These are phyloP conservation scores for Podosphaera xanthii DNA, from an alignment of 2,329 filamentous ascomycete genomes.

Conservation along the genomic window DNA sequence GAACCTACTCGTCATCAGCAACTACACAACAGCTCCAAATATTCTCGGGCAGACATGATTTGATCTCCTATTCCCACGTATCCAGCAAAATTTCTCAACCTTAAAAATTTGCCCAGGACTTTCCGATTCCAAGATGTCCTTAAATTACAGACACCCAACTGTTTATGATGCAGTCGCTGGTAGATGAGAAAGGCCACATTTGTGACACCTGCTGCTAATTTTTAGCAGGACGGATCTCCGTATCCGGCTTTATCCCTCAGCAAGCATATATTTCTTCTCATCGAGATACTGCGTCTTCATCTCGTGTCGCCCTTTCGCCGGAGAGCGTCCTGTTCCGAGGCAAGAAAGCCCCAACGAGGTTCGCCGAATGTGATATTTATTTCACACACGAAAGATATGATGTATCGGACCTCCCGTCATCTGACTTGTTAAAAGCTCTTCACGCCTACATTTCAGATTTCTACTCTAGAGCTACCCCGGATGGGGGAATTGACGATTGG, in stretches of 20 bases:
- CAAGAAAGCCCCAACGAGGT: constrained; percentile 39
- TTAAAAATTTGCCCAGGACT: background rate
- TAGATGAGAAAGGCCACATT: constrained; percentile 14
- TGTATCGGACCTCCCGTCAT: constrained; percentile 34
- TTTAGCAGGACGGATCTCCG: constrained; percentile 19
- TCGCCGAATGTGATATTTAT: constrained; percentile 50
- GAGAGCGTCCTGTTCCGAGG: constrained; percentile 50
- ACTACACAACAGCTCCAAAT: no score
- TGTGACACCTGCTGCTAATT: constrained; percentile 3
- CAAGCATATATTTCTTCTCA: constrained; percentile 9
- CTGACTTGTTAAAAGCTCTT: constrained; percentile 44
- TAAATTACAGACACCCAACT: constrained; percentile 22
- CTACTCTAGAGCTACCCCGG: constrained; percentile 23
- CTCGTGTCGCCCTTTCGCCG: constrained; percentile 27
- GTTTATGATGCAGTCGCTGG: constrained; percentile 56
- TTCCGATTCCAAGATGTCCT: background rate
- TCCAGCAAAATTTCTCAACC: no score
- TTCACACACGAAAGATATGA: constrained; percentile 36
- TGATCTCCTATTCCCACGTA: no score
- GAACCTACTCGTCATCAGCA: no score
- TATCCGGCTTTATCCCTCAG: constrained; percentile 20
- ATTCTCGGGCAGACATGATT: no score
- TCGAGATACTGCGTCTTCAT: constrained; percentile 14
- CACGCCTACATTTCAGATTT: constrained; percentile 46
- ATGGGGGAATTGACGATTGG: constrained; percentile 18